Conservation (phyloP, 1,284 basidiomycete species). For the Ceratobasidium sp. region DNA sequence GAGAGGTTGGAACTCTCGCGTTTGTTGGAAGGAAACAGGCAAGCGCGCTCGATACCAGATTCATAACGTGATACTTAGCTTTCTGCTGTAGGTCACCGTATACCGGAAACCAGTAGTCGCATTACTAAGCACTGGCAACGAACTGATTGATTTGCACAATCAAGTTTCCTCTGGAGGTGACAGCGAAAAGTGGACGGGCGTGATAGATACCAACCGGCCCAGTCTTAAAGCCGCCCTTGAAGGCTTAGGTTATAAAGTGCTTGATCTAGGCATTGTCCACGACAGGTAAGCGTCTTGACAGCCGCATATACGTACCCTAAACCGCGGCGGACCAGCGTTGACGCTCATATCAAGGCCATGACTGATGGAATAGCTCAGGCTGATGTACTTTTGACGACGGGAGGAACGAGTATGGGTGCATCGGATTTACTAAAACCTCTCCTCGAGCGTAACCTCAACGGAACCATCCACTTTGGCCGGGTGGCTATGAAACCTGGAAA, state of each 20-base stretch:
- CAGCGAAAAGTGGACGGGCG: slow-evolving; percentile 66
- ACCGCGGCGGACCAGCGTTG: slow-evolving; percentile 54
- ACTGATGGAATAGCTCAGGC: slow-evolving; percentile 63
- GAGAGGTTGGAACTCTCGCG: slow-evolving; percentile 83
- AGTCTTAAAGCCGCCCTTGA: slow-evolving; percentile 73
- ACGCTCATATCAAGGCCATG: slow-evolving; percentile 66
- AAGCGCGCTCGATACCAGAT: slow-evolving; percentile 38
- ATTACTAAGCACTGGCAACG: slow-evolving; percentile 84
- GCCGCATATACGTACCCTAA: background rate
- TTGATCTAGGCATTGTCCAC: slow-evolving; percentile 80
- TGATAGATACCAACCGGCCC: slow-evolving; percentile 86
- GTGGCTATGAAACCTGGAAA: slow-evolving; percentile 66
- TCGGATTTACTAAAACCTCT: slow-evolving; percentile 86
- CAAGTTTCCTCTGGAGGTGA: slow-evolving; percentile 42
- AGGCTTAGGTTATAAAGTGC: slow-evolving; percentile 74
- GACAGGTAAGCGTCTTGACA: slow-evolving; percentile 63
- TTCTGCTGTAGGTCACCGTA: slow-evolving; percentile 61
- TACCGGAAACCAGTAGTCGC: slow-evolving; percentile 76
- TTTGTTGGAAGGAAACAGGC: slow-evolving; percentile 80
- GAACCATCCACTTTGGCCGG: slow-evolving; percentile 59
- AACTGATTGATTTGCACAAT: slow-evolving; percentile 70
- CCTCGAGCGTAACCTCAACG: slow-evolving; percentile 77
- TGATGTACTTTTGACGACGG: slow-evolving; percentile 82
- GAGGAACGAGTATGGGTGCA: slow-evolving; percentile 90
- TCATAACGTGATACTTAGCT: background rate